Evolutionary conservation across 2,329 filamentous ascomycete species (phyloP), one percentile per base, ranked within the genome.

Genomic region (Diatrype stigma): DNA sequence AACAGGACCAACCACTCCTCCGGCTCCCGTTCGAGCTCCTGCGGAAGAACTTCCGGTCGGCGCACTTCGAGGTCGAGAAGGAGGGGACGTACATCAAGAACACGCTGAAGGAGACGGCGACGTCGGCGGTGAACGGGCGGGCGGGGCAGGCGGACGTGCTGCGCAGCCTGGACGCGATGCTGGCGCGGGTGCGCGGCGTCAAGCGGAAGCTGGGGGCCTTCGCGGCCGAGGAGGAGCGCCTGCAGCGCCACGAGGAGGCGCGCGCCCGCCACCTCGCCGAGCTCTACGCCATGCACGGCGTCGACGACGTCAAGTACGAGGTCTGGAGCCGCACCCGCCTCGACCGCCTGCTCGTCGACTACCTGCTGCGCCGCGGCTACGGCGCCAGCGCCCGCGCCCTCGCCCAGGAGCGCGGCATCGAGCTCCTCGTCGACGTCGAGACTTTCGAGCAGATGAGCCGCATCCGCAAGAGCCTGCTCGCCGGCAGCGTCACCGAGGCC

Each of bases 221-320:
- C 52, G 85, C 92, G 48, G 85, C 87, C 38, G 92, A 96, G 64
- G 93, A 97, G 70, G 79, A 80, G 51, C 77, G 79, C 16, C 78
- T 96, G 14, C 89, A 96, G 64, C 77, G 78, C 6, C 87, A 95
- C 62, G 82, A 89, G 28, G 82, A 84, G 48, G 87, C 89, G 56
- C 83, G 94, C 30, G 84, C 96, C 52, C 75, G 81, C 23, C 92
- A 99, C 70, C 76, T 99, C 32, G 82, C 89, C 59, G 84, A 91
- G 59, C 77, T 99, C 4, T 90, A 94, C 68, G 72, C 80, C 42
- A 89, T 97, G 61, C 81, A 87, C 51, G 89, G 84, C 54, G 77
- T 96, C 54, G 88, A 90, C 48, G 94, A 99, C 67, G 90, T 96
- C 60, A 90, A 90, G 65, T 99, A 97, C 71, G 93, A 97, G 65